Percentiles rank a stretch among this genome's conserved stretches.
These are phyloP conservation scores for Ananas comosus DNA, from an alignment of 176 grass and related monocot species.

Conservation along the genomic window DNA sequence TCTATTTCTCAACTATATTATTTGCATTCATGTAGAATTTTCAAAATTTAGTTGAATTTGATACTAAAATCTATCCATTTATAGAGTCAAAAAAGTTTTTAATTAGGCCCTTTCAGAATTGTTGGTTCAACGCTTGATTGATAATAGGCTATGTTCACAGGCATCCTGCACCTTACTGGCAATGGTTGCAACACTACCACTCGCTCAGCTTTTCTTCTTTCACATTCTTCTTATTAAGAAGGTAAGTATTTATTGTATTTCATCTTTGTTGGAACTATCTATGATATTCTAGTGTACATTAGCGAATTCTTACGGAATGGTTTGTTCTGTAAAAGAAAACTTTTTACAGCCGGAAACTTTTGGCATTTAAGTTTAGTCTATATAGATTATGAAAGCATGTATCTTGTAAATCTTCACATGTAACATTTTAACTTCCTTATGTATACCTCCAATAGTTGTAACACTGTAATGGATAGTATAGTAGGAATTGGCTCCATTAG, in stretches of 20 bases:
- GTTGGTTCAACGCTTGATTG: background rate
- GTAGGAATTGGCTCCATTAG: background rate
- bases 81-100: background rate
- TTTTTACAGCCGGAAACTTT: background rate
- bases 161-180: conserved; percentile 80
- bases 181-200: conserved; percentile 83
- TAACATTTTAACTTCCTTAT: background rate
- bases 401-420: background rate
- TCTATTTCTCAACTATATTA: conserved; percentile 1
- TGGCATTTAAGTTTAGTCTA: background rate
- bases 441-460: background rate
- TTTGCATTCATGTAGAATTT: background rate
- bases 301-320: background rate
- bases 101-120: background rate
- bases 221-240: conserved; percentile 98
- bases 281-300: conserved; percentile 3
- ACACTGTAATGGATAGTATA: background rate
- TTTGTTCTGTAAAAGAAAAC: background rate
- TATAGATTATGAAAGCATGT: background rate
- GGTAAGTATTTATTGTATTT: conserved; percentile 31
- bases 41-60: background rate
- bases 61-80: background rate
- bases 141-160: conserved; percentile 35
- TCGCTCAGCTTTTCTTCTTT: conserved; percentile 91
- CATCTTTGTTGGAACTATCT: background rate